Percentiles rank a stretch among this genome's conserved stretches.
These are phyloP conservation scores for Pseudocercospora vitis DNA, from an alignment of 2,329 filamentous ascomycete genomes.

Conservation along the genomic window DNA sequence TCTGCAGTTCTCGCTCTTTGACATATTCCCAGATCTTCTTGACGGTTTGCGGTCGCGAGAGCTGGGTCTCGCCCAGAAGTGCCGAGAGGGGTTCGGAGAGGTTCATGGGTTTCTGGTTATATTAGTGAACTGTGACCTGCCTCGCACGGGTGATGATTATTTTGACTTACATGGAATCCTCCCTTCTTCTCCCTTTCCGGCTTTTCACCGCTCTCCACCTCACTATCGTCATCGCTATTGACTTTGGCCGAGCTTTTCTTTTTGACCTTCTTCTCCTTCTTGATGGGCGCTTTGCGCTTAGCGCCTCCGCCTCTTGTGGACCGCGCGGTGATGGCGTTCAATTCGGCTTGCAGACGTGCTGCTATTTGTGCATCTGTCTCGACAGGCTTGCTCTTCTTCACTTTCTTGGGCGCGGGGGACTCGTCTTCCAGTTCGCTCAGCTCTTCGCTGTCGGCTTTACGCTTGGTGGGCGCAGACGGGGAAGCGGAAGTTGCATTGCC, in stretches of 20 bases:
- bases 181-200: conserved; percentile 72
- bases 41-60: conserved; percentile 91
- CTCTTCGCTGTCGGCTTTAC: conserved; percentile 42
- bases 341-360: conserved; percentile 85
- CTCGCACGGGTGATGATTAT: too few relatives aligned
- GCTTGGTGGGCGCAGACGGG: conserved; percentile 41
- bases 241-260: conserved; percentile 73
- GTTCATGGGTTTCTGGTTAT: conserved; percentile 65
- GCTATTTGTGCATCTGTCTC: conserved; percentile 84
- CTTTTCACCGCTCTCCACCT: conserved; percentile 53
- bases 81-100: conserved; percentile 69
- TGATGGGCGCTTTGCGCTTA: conserved; percentile 54
- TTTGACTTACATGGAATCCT: conserved; percentile 73
- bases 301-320: conserved; percentile 69
- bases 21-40: conserved; percentile 97
- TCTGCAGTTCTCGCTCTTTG: conserved; percentile 82
- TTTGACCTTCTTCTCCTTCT: conserved; percentile 63
- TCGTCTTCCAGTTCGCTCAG: conserved; percentile 44
- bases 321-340: conserved; percentile 69
- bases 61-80: conserved; percentile 70
- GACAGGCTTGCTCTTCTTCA: conserved; percentile 61
- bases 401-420: conserved; percentile 41
- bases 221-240: conserved; percentile 76
- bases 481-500: conserved; percentile 18
- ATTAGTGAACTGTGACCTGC: conserved; percentile 20